phyloP scores from a whole-genome alignment of 345 rosid genomes.

The Conringia planisiliqua region DNA sequence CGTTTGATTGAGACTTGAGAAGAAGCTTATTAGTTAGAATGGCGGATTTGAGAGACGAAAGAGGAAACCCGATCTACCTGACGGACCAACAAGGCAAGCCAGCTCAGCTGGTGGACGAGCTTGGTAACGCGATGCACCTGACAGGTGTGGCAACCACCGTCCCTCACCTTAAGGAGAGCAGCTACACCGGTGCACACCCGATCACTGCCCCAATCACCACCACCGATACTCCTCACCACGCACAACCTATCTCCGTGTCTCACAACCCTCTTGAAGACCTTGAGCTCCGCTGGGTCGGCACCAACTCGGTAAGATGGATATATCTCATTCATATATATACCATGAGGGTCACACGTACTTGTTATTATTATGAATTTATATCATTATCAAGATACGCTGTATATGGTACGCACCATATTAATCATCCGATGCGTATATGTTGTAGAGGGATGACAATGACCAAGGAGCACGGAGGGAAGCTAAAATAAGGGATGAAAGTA shows the following conservation, averaged over 20 bases:
- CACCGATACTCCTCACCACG: slow-evolving; percentile 26
- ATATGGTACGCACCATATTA: neutral
- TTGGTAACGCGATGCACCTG: slow-evolving; percentile 54
- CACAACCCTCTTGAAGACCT: slow-evolving; percentile 6
- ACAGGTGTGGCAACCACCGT: slow-evolving; percentile 53
- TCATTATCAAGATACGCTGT: too few relatives aligned
- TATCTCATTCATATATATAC: neutral
- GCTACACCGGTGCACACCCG: slow-evolving; percentile 32
- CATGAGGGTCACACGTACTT: too few relatives aligned
- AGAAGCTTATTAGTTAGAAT: slow-evolving; percentile 19
- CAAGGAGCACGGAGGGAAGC: slow-evolving; percentile 54
- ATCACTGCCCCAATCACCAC: slow-evolving; percentile 29
- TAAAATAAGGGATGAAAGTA: slow-evolving; percentile 47
- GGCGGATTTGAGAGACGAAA: slow-evolving; percentile 60
- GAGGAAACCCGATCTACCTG: slow-evolving; percentile 45
- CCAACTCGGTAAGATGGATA: neutral
- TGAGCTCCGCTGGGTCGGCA: neutral
- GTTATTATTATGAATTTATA: too few relatives aligned
- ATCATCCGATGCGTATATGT: neutral
- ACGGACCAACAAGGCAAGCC: slow-evolving; percentile 53
- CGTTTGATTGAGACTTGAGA: neutral
- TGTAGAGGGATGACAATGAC: slow-evolving; percentile 46
- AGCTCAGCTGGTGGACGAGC: slow-evolving; percentile 56
- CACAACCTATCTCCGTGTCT: slow-evolving; percentile 21
- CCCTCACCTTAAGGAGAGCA: slow-evolving; percentile 27